Evolutionary conservation across 306 rosid species (phyloP), one percentile per base, ranked within the genome.

Genomic region (Citrullus mucosospermus): DNA sequence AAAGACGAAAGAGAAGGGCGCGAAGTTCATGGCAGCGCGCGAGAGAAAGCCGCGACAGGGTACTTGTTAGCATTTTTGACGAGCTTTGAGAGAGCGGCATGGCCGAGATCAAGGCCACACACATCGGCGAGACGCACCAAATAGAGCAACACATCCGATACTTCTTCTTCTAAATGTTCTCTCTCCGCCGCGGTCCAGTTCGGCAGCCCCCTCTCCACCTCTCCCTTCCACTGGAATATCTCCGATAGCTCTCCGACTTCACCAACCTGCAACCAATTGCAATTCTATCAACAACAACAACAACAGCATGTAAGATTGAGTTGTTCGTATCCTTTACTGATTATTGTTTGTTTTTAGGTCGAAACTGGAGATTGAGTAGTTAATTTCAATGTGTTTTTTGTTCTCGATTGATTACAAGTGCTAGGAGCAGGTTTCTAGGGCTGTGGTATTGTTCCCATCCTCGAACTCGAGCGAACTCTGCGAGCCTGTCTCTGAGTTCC

Each of bases 361-460:
- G 51, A 18, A 66, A 38, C 5, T 38, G 30, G 30, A 9, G 73
- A 39, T 39, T 5, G 50, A 66, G 51, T 4, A 9, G 73, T 66
- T 66, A n/a, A 66, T 39, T 9, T 66, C 8, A 66, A 18, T 65
- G 72, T 65, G 7, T 17, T 36, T 5, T 67, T 67, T 16, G 5
- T 41, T 5, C 17, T 53, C 3, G 34, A 68, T n/a, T 68, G 9
- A 51, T 70, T 70, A 85, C 97, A 34, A 92, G 95, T 68, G 97
- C 97, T 70, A 92, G 83, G 60, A 92, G 97, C 61, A 92, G 91
- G 75, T 92, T 92, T 78, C 97, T 90, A 0, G 97, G 97, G 76
- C 95, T 92, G 83, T 92, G 97, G 78, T 87, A 83, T 69, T 88
- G 91, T 7, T 90, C 89, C 97, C 97, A 92, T 80, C 92, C 94